phyloP scores from a whole-genome alignment of 2,329 filamentous ascomycete species.

The Xylariaceae sp. region DNA sequence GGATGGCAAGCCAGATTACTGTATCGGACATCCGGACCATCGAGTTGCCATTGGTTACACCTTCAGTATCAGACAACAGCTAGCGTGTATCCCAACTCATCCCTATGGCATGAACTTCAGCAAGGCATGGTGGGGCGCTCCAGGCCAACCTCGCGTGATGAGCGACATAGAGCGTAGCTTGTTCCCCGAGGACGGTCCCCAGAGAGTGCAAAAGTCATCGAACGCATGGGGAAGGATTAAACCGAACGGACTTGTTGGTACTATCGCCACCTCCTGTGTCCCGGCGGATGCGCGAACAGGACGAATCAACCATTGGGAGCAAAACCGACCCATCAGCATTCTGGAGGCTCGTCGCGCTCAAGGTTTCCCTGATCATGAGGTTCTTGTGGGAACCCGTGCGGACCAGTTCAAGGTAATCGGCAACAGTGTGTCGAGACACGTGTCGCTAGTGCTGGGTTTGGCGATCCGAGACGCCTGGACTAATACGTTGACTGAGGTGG shows the following conservation, averaged over 20 bases:
- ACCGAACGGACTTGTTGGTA: conserved; percentile 52
- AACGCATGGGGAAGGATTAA: conserved; percentile 50
- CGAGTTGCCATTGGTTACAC: conserved; percentile 43
- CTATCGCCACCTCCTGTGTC: conserved; percentile 52
- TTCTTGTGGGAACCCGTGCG: conserved; percentile 53
- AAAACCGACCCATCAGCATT: conserved; percentile 57
- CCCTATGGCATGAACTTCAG: conserved; percentile 52
- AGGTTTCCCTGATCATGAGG: conserved; percentile 63
- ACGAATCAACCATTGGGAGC: conserved; percentile 57
- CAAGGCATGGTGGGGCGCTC: conserved; percentile 38
- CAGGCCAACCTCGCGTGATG: conserved; percentile 7
- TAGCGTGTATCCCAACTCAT: conserved; percentile 54
- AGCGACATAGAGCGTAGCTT: conserved; percentile 8
- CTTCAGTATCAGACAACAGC: conserved; percentile 37
- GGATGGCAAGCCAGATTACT: conserved; percentile 57
- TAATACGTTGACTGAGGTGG: conserved; percentile 31
- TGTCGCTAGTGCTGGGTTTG: conserved; percentile 62
- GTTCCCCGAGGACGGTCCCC: conserved; percentile 19
- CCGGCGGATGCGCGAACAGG: conserved; percentile 54
- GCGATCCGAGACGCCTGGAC: conserved; percentile 55
- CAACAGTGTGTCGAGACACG: conserved; percentile 68
- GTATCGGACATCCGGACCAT: conserved; percentile 64
- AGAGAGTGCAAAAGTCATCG: conserved; percentile 25
- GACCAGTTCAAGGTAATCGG: conserved; percentile 65
- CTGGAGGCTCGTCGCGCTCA: conserved; percentile 66